These are phyloP conservation scores for Yarrowia sp. DNA, from an alignment of 805 yeast species.

Conservation along the genomic window DNA sequence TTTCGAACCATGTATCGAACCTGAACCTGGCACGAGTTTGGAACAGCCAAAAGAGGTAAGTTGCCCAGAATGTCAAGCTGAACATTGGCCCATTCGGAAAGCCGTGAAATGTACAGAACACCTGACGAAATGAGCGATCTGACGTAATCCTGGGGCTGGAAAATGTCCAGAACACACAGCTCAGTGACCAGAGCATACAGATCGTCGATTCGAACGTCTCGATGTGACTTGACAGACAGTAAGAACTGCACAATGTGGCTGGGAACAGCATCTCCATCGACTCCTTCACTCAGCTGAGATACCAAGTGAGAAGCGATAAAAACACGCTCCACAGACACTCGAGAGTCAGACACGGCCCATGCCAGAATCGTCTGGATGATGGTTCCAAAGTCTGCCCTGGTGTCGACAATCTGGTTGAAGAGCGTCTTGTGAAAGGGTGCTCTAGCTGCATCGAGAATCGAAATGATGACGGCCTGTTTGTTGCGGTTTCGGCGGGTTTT, in stretches of 20 bases:
- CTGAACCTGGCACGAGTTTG: not conserved
- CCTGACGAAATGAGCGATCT: slow-evolving; percentile 85
- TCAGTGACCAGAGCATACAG: slow-evolving; percentile 51
- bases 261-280: slow-evolving; percentile 11
- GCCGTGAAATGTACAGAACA: slow-evolving; percentile 58
- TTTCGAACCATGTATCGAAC: slow-evolving; percentile 5
- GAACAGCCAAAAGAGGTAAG: slow-evolving; percentile 33
- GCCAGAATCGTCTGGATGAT: slow-evolving; percentile 31
- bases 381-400: slow-evolving; percentile 26
- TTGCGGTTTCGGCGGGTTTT: slow-evolving; percentile 29
- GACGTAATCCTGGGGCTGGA: slow-evolving; percentile 63
- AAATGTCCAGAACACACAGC: slow-evolving; percentile 47
- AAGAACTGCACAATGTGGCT: not conserved
- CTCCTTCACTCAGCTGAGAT: slow-evolving; percentile 21
- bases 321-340: slow-evolving; percentile 30
- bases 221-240: not conserved
- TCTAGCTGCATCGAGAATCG: not conserved
- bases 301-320: slow-evolving; percentile 31
- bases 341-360: slow-evolving; percentile 33
- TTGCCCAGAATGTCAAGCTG: slow-evolving; percentile 50
- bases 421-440: not conserved
- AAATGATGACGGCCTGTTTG: slow-evolving; percentile 15
- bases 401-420: not conserved
- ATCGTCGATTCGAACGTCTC: slow-evolving; percentile 3
- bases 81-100: slow-evolving; percentile 36